phyloP scores from a whole-genome alignment of 2,329 filamentous ascomycete species.

The Tolypocladium guangdongense region DNA sequence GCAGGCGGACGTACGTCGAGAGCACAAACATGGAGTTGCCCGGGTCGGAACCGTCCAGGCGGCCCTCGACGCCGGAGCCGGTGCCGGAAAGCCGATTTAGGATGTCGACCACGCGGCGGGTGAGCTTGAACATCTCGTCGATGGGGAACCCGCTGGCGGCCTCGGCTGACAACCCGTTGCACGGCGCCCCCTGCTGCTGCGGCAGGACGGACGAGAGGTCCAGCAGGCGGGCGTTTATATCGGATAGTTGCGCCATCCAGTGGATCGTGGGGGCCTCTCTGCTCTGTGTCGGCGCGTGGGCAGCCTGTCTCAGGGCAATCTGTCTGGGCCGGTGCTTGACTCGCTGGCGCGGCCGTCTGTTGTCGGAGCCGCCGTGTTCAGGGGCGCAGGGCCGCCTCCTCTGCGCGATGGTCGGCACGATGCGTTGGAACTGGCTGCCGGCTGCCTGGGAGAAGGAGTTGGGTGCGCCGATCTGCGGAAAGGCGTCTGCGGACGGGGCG shows the following conservation, averaged over 20 bases:
- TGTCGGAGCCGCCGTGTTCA: constrained; percentile 11
- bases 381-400: constrained; percentile 8
- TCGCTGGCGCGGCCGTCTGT: constrained; percentile 13
- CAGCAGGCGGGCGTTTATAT: constrained; percentile 26
- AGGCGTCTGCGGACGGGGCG: constrained; percentile 3
- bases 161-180: constrained; percentile 12
- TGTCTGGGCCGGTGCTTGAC: constrained; percentile 18
- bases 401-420: constrained; percentile 7
- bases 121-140: constrained; percentile 29
- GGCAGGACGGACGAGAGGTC: constrained; percentile 24
- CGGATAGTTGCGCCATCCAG: constrained; percentile 28
- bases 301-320: constrained; percentile 18
- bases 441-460: neutral
- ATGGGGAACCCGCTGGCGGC: constrained; percentile 23
- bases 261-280: constrained; percentile 13
- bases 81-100: constrained; percentile 15
- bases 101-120: constrained; percentile 23
- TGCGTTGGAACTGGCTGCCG: neutral
- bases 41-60: constrained; percentile 20
- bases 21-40: constrained; percentile 27
- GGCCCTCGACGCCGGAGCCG: constrained; percentile 2
- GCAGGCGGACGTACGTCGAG: constrained; percentile 26
- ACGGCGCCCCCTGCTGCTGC: constrained; percentile 12
- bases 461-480: constrained; percentile 1
- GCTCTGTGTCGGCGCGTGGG: constrained; percentile 8